These are phyloP conservation scores for Tetrahymena malaccensis DNA, from an alignment of 73 alveolate genomes.

Conservation along the genomic window DNA sequence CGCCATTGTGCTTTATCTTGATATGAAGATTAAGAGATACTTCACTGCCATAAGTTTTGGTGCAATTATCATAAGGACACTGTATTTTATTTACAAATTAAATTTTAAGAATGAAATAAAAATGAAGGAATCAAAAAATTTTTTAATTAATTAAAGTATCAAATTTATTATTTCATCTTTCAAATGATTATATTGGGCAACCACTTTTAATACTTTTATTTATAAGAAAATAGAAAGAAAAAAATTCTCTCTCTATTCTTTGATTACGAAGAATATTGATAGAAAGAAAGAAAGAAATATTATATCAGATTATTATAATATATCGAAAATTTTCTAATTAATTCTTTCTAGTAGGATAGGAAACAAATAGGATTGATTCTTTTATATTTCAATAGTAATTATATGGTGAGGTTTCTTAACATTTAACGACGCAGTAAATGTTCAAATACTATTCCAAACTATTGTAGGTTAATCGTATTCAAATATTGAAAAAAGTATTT, in stretches of 20 bases:
- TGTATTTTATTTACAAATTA: not conserved
- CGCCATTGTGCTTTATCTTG: slow-evolving; percentile 36
- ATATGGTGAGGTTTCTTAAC: too few species aligned
- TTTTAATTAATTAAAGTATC: not conserved
- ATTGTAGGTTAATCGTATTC: too few species aligned
- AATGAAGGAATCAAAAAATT: too few species aligned
- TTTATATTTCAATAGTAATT: too few species aligned
- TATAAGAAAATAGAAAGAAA: not conserved
- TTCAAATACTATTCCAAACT: too few species aligned
- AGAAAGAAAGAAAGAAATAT: too few species aligned
- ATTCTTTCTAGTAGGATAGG: not conserved
- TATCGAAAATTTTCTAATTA: too few species aligned
- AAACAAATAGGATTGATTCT: too few species aligned
- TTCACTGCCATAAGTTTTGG: slow-evolving; percentile 20
- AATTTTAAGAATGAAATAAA: too few species aligned
- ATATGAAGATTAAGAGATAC: slow-evolving; percentile 23
- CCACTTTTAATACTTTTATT: too few species aligned
- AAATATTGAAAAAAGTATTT: too few species aligned
- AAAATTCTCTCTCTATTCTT: not conserved
- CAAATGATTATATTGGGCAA: not conserved
- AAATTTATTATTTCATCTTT: not conserved
- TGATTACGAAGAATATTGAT: not conserved
- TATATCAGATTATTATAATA: not conserved
- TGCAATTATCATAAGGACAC: slow-evolving; percentile 9
- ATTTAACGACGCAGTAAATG: too few species aligned